These are phyloP conservation scores for Echites panduratus DNA, from an alignment of 257 asterid genomes.

Conservation along the genomic window DNA sequence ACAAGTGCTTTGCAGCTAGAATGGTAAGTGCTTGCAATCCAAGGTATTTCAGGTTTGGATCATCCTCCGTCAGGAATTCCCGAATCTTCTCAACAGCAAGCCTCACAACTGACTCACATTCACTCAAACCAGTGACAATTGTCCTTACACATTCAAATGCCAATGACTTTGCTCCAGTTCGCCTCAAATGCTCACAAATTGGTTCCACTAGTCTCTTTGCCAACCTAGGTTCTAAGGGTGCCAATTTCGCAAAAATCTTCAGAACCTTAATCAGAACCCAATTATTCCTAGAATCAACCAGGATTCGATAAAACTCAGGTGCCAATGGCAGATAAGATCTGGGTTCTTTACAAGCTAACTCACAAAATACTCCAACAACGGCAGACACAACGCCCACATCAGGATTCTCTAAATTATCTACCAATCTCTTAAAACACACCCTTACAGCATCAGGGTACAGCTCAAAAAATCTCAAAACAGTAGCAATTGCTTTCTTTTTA, in stretches of 20 bases:
- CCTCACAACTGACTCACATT: conserved; percentile 63
- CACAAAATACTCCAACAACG: conserved; percentile 83
- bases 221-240: conserved; percentile 82
- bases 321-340: conserved; percentile 87
- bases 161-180: conserved; percentile 74
- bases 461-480: conserved; percentile 61
- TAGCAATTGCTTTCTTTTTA: conserved; percentile 64
- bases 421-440: conserved; percentile 82
- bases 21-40: conserved; percentile 73
- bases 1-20: conserved; percentile 49
- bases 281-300: conserved; percentile 77
- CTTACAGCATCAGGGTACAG: conserved; percentile 82
- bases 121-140: conserved; percentile 65
- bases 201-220: conserved; percentile 73
- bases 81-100: conserved; percentile 67
- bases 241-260: conserved; percentile 75
- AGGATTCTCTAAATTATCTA: conserved; percentile 63
- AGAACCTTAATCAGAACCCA: conserved; percentile 90
- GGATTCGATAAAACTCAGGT: conserved; percentile 75
- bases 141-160: conserved; percentile 83
- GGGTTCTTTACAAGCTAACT: conserved; percentile 67
- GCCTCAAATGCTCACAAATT: conserved; percentile 73
- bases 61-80: conserved; percentile 81
- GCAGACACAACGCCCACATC: conserved; percentile 71
- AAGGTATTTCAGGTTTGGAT: conserved; percentile 80